phyloP scores from a whole-genome alignment of 768 basidiomycete genomes.

The Naganishia antarctica region DNA sequence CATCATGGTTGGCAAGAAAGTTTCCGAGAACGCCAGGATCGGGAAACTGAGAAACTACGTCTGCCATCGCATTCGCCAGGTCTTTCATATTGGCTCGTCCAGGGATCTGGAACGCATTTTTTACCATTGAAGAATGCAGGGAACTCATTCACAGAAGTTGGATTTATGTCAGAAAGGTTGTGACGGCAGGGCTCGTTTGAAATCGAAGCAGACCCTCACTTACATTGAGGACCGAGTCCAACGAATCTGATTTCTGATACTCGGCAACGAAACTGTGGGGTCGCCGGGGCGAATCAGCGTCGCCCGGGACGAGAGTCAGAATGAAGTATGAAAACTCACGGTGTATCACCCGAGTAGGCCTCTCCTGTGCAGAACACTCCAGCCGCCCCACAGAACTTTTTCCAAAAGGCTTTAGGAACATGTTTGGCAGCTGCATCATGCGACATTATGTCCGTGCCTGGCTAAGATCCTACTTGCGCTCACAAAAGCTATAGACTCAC shows the following conservation, averaged over 20 bases:
- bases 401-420: constrained; percentile 71
- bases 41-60: background rate
- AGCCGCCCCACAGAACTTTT: constrained; percentile 64
- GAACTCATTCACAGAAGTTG: constrained; percentile 25
- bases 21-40: constrained; percentile 41
- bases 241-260: constrained; percentile 40
- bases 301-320: background rate
- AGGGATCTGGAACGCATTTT: constrained; percentile 39
- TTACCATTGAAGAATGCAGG: constrained; percentile 41
- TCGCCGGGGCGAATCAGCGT: background rate
- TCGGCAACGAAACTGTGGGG: constrained; percentile 31
- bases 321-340: constrained; percentile 10
- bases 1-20: constrained; percentile 48
- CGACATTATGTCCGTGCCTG: constrained; percentile 49
- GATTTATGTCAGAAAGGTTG: no score
- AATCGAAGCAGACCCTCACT: background rate
- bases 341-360: constrained; percentile 61
- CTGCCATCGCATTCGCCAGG: background rate
- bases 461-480: no score
- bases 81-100: constrained; percentile 3
- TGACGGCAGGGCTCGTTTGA: no score
- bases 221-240: constrained; percentile 42
- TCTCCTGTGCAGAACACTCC: constrained; percentile 86
- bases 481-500: no score
- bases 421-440: constrained; percentile 53